Percentiles rank a stretch among this genome's conserved stretches.
These are phyloP conservation scores for Vitis rupestris DNA, from an alignment of 164 flowering plant species.

Conservation along the genomic window DNA sequence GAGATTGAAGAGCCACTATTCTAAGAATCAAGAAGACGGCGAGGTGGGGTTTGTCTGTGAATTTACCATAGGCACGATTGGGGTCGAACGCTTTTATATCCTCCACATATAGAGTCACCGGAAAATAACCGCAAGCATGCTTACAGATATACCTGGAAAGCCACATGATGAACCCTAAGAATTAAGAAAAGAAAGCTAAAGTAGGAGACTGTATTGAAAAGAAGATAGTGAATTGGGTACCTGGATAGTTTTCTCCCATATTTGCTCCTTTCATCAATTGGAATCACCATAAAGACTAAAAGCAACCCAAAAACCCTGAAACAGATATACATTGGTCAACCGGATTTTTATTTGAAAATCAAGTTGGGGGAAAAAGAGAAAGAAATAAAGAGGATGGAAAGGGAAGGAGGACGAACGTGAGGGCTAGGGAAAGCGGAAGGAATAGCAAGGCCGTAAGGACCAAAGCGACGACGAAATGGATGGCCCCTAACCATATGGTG, in stretches of 20 bases:
- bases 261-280: constrained; percentile 54
- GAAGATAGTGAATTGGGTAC: constrained; percentile 19
- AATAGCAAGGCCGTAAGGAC: constrained; percentile 46
- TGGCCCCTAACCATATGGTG: constrained; percentile 61
- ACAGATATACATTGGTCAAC: not conserved
- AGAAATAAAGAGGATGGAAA: not conserved
- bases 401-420: constrained; percentile 35
- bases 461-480: constrained; percentile 46
- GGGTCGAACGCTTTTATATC: constrained; percentile 72
- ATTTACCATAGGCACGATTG: constrained; percentile 66
- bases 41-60: not conserved
- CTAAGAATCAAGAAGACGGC: not conserved
- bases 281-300: constrained; percentile 51
- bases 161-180: not conserved
- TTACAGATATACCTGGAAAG: constrained; percentile 70
- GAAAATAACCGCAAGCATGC: constrained; percentile 77
- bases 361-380: not conserved
- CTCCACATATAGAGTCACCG: constrained; percentile 67
- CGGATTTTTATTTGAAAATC: not conserved
- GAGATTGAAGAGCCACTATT: not conserved
- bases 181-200: not conserved
- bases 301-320: constrained; percentile 68
- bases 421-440: constrained; percentile 46
- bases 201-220: no score
- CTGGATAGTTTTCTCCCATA: constrained; percentile 56